Base-by-base conservation (phyloP, 768 basidiomycete species). In the Podaxis sp. region DNA sequence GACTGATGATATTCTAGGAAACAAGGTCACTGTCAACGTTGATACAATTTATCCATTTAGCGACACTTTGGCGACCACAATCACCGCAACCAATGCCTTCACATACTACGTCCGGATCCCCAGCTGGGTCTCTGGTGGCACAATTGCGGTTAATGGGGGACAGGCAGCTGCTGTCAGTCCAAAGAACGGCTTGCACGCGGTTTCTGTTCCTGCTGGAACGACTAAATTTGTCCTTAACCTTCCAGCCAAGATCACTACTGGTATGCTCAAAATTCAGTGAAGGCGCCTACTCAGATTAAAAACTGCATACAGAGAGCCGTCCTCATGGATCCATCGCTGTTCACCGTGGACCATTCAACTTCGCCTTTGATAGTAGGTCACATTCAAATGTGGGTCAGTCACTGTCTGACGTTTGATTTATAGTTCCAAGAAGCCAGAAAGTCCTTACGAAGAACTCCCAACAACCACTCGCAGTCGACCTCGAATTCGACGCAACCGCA, bases 281-380 rank as follows among this genome's bases (percentile, higher is more conserved):
- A n/a, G 30, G 36, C 11, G 28, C 10, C 48, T 50, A 11, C 24
- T 13, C 4, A 56, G 26, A 38, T 64, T 46, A 41, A 37, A 36
- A 48, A 26, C 60, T 17, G 4, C 8, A 46, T 48, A 38, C 65
- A 84, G 83, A 86, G 69, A 75, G 67, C 30, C 77, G 84, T 20
- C 82, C 83, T 17, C 78, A 84, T 65, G 78, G 79, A 7, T 82
- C 82, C 7, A 74, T 84, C 54, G 83, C 83, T 8, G 75, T 86
- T 15, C 83, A 85, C 51, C 80, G 83, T 7, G 84, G 83, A 15
- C 81, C 83, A 10, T 68, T 85, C 48, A 77, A 85, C 69, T 85
- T 84, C 67, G 83, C 84, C 4, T 81, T 80, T 64, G 83, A 85
- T 70, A 85, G 79, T 79, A 61, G 63, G 76, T 64, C 4, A 12